Conservation (phyloP, 106 monocot species). For the Gastrodia elata region DNA sequence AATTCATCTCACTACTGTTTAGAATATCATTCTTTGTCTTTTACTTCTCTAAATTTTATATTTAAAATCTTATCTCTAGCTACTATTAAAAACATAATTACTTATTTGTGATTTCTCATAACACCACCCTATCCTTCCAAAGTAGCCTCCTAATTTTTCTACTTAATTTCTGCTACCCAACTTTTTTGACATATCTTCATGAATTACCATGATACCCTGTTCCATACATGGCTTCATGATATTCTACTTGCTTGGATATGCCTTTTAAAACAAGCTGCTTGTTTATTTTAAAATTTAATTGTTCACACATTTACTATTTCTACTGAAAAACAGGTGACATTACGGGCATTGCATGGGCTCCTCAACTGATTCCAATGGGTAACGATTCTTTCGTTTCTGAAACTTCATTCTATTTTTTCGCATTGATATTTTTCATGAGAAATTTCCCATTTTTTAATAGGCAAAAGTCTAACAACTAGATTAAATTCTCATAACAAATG, state of each 20-base stretch:
- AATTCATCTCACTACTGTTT: no score
- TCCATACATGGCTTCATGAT: no score
- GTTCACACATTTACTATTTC: conserved; percentile 1
- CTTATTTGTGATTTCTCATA: no score
- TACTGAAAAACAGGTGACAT: conserved; percentile 48
- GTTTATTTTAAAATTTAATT: not conserved
- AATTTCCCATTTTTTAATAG: not conserved
- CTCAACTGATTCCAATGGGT: conserved; percentile 56
- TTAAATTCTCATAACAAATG: not conserved
- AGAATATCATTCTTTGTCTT: no score
- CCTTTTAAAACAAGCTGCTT: not conserved
- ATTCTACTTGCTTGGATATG: not conserved
- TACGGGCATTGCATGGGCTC: conserved; percentile 73
- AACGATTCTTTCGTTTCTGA: conserved; percentile 5
- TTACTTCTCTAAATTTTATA: no score
- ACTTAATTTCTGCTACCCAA: no score
- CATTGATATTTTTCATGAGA: not conserved
- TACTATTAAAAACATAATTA: no score
- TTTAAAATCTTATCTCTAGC: no score
- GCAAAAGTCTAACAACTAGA: not conserved
- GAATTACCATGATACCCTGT: no score
- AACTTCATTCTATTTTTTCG: not conserved
- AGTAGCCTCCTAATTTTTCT: no score
- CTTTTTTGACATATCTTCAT: no score
- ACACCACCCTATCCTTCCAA: no score